Base-by-base conservation (phyloP, 768 basidiomycete species). In the Tylopilus felleus region DNA sequence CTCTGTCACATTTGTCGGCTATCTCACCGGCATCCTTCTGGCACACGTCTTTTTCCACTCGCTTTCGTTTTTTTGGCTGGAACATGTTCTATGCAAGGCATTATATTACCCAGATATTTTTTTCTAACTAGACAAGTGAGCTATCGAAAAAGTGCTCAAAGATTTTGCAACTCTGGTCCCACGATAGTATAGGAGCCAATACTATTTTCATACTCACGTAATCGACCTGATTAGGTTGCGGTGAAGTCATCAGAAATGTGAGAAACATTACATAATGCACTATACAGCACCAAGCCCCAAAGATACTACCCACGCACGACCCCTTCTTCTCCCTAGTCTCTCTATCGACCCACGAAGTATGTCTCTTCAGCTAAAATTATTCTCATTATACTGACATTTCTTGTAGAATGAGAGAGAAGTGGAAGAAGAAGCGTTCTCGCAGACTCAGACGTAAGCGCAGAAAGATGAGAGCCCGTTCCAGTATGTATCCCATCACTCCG, bases 391-490 rank as follows among this genome's bases (percentile, higher is more conserved):
- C 49, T 62, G 33, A 33, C 13, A 0, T 22, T 31, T 19, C 12
- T 17, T n/a, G 14, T 50, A 87, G 82, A 60, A 93, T 92, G 90
- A 90, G 90, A 89, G 90, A 92, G 75, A 93, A 93, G 86, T 93
- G 90, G 90, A 92, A 92, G 85, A 93, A 93, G 78, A 93, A 93
- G 81, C 83, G 90, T 71, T 90, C 90, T 60, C 85, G 90, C 73
- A 89, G 91, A 71, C 91, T 93, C 78, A 81, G 91, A 71, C 88
- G 90, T 75, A 93, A 93, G 70, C 88, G 90, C 80, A 86, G 90
- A 88, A 93, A 93, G 82, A 93, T 93, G 90, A 84, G 90, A 73
- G 90, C 90, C 59, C 90, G 90, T 75, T 93, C 90, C 80, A 93
- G 90, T 93, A 64, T 61, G 90, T 86, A 40, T 38, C 35, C 6